Percentiles rank a stretch among this genome's conserved stretches.
phyloP scores from a whole-genome alignment of 164 flowering plant genomes.

The Vitis amurensis region DNA sequence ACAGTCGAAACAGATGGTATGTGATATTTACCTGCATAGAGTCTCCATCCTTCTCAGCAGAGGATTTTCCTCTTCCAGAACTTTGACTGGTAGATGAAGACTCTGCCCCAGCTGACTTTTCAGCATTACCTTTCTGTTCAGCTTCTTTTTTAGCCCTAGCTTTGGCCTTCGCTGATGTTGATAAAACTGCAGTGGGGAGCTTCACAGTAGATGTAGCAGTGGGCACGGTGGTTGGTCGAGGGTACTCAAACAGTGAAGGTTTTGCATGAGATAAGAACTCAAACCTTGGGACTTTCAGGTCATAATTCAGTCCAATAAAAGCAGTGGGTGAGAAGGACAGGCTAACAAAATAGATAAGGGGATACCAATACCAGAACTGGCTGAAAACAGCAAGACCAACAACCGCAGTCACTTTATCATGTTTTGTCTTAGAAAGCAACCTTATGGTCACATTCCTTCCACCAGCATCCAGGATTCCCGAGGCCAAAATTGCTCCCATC shows the following conservation, averaged over 20 bases:
- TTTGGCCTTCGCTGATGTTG: constrained; percentile 93
- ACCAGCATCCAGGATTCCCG: constrained; percentile 99
- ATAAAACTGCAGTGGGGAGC: constrained; percentile 88
- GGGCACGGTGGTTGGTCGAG: constrained; percentile 84
- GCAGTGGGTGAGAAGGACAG: constrained; percentile 95
- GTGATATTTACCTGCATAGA: constrained; percentile 77
- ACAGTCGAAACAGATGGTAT: no score
- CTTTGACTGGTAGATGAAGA: constrained; percentile 33
- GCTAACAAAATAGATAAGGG: constrained; percentile 88
- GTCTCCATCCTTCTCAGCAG: constrained; percentile 75
- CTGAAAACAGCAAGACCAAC: constrained; percentile 97
- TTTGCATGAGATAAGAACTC: constrained; percentile 94
- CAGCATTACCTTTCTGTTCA: constrained; percentile 73
- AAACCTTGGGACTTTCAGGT: constrained; percentile 88
- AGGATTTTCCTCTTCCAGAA: constrained; percentile 62
- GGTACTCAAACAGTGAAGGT: constrained; percentile 94
- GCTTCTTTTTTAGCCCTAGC: constrained; percentile 95
- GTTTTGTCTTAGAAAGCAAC: constrained; percentile 89
- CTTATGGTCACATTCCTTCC: constrained; percentile 96
- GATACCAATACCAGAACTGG: constrained; percentile 99
- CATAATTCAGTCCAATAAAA: constrained; percentile 88
- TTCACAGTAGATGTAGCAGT: constrained; percentile 83
- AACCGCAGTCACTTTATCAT: constrained; percentile 90
- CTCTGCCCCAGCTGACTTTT: constrained; percentile 51
- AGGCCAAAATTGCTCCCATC: constrained; percentile 99